Percentiles rank a stretch among this genome's conserved stretches.
These are phyloP conservation scores for Jatropha multifida DNA, from an alignment of 441 rosid genomes.

Conservation along the genomic window DNA sequence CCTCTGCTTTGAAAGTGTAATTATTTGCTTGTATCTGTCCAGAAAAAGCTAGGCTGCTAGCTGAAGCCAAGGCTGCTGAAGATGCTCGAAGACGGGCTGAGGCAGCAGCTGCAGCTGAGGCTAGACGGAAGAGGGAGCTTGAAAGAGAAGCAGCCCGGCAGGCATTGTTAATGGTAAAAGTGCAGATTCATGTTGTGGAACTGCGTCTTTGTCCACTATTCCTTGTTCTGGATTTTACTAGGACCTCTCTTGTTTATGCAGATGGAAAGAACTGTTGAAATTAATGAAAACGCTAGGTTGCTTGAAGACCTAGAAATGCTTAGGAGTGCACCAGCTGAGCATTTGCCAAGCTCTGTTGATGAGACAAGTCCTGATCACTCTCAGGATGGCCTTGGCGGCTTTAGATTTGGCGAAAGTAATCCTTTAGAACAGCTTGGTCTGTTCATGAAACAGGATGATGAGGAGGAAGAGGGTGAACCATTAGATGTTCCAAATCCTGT, in stretches of 20 bases:
- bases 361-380: slow-evolving; percentile 54
- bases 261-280: slow-evolving; percentile 93
- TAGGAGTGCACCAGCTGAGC: slow-evolving; percentile 46
- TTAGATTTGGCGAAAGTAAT: slow-evolving; percentile 59
- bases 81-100: slow-evolving; percentile 64
- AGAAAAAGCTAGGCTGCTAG: slow-evolving; percentile 78
- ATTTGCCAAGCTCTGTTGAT: slow-evolving; percentile 48
- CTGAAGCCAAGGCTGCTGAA: slow-evolving; percentile 83
- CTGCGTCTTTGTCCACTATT: not conserved
- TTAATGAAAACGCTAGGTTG: slow-evolving; percentile 64
- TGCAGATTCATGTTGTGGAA: not conserved
- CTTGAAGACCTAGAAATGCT: slow-evolving; percentile 88
- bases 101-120: slow-evolving; percentile 73
- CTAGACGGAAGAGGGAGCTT: slow-evolving; percentile 65
- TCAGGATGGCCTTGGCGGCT: slow-evolving; percentile 63
- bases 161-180: slow-evolving; percentile 64
- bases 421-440: slow-evolving; percentile 82
- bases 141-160: slow-evolving; percentile 92
- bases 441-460: slow-evolving; percentile 80
- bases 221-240: slow-evolving; percentile 6
- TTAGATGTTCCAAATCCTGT: slow-evolving; percentile 26
- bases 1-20: not conserved
- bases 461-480: slow-evolving; percentile 73
- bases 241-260: slow-evolving; percentile 32
- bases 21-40: slow-evolving; percentile 11